Base-by-base conservation (phyloP, 768 basidiomycete species). In the Xerocomus potaroensis region DNA sequence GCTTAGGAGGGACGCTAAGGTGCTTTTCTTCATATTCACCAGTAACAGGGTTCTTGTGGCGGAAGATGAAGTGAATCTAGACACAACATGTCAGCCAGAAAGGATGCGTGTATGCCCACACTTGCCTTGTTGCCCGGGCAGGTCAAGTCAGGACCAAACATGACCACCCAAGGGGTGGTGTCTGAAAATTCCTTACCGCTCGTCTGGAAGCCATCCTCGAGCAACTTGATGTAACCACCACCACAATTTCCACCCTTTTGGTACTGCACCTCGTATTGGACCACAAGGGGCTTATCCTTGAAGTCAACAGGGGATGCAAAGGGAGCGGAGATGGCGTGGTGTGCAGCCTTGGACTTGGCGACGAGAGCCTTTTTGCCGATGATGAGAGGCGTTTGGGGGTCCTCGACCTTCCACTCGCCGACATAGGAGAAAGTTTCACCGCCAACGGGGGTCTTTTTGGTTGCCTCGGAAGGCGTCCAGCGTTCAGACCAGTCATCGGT, bases 21-120 rank as follows among this genome's bases (percentile, higher is more conserved):
- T 99, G 96, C 71, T 99, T 98, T 81, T 99, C 96, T 71, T 98
- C 96, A 54, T 79, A 80, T 61, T 92, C 91, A 58, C 91, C 91
- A 36, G 87, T 91, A 59, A 87, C 78, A 29, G 96, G 95, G 75
- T 82, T 94, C 74, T 86, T 83, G 78, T 97, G 88, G 60, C 93
- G 90, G 91, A 99, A 95, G 72, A 99, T 99, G 72, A 99, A 97
- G 78, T 99, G 96, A 41, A 97, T 75, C 89, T 94, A n/a, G n/a
- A n/a, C n/a, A 62, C 23, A 35, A 3, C 27, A 39, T 10, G 30
- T 23, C 36, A 21, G 29, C 57, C 41, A 55, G 49, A 22, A 47
- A n/a, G n/a, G n/a, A n/a, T n/a, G n/a, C n/a, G n/a, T n/a, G n/a
- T 3, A 3, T 22, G 8, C 19, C 10, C 2, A n/a, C 1, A 43